Base-by-base conservation (phyloP, 116 monocot genomes). In the Posidonia oceanica region DNA sequence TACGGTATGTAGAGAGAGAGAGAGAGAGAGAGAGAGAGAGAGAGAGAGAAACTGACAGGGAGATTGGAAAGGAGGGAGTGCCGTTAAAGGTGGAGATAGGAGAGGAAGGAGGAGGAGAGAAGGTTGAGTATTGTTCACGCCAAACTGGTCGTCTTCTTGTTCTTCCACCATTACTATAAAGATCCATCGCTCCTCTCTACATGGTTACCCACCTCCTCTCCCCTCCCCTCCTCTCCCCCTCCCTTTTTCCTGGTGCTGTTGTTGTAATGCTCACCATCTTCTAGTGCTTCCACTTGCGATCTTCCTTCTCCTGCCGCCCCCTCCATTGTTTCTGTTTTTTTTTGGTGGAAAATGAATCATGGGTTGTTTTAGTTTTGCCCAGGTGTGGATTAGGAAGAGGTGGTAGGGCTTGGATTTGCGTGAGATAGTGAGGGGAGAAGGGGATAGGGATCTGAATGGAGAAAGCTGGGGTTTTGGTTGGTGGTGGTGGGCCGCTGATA, bases 41-140 rank as follows among this genome's bases (percentile, higher is more conserved):
- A 2, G 44, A 44, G 3, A 44, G 44, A 44, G 44, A 6, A n/a
- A n/a, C n/a, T n/a, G 8, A 53, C 15, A 54, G 53, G 52, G 22
- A 67, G 22, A 29, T 40, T 8, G 53, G 23, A 8, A 37, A 54
- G 38, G 18, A 57, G 54, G n/a, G 39, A 39, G 59, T 59, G 71
- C 71, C 59, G 71, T 56, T 59, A 71, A 59, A 71, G 71, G 61
- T 21, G 63, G 72, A 59, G 41, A 29, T 11, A 10, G 36, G n/a
- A 29, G 48, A 40, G 56, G 1, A 39, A 37, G 7, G 20, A 55
- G 4, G 13, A 20, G 21, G 5, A 14, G 39, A 20, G 59, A 3
- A 37, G 48, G 21, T 75, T 58, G 75, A 75, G 75, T 75, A 23
- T 68, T 53, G 57, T 48, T 75, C 67, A 75, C 75, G 75, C 66